Base-by-base conservation (phyloP, 2,329 filamentous ascomycete species). In the Berkeleyomyces basicola region DNA sequence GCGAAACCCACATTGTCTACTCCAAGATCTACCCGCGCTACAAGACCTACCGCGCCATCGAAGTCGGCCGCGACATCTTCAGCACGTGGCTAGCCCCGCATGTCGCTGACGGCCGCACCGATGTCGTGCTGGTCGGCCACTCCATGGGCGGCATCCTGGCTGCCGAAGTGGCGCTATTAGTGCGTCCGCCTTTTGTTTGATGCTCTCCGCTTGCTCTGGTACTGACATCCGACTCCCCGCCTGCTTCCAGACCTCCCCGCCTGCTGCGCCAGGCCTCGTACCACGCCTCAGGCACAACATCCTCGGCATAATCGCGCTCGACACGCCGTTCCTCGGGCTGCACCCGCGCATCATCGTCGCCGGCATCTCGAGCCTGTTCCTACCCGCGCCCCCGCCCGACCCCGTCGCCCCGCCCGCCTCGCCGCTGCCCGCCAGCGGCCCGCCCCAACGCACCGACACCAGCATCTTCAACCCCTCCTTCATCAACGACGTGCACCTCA, bases 111-210 rank as follows among this genome's bases (percentile, higher is more conserved):
- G 80, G 51, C 10, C 23, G 77, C 23, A 90, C 89, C 0, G 91
- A 96, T 74, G 79, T 95, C 2, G 78, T 96, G 23, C 77, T 96
- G 2, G 76, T 95, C 2, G 90, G 91, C 0, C 91, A 96, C 72
- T 95, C 88, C 49, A 92, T 96, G 83, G 91, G 91, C 14, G 91
- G 91, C 1, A 77, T 96, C 33, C 73, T 96, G 36, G 82, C 87
- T 36, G 88, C 88, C 1, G 91, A 96, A 68, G 81, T 95, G 36
- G 83, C 83, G 2, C 75, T 95, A 53, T 79, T 87, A 71, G 79
- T 78, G 68, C 11, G 60, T 47, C 14, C 10, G 10, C 2, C n/a
- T 39, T 16, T 6, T 16, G 31, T 11, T 7, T 39, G 7, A 7
- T 39, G n/a, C 33, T 37, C 31, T 14, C 51, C 10, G 33, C 14